Base-by-base conservation (phyloP, 1,139 yeast genomes). In the Sugiyamaella neomexicana region DNA sequence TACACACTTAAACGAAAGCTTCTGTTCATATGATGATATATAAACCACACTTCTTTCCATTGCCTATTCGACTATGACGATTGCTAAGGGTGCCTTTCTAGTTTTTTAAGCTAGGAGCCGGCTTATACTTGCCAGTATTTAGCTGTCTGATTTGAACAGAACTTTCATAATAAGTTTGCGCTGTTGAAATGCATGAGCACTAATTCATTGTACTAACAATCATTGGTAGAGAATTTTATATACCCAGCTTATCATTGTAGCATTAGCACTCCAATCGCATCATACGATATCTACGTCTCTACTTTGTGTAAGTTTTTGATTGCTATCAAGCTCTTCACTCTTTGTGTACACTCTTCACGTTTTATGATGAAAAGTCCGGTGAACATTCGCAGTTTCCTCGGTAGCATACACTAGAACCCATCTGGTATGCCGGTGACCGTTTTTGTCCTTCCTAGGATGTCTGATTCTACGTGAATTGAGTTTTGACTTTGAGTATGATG, bases 331-430 rank as follows among this genome's bases (percentile, higher is more conserved):
- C 10, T 29, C 34, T 3, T 29, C 31, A 46, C 10, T n/a, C 38
- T 34, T n/a, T 13, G 13, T 34, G 4, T 34, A 12, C 38, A 6
- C 36, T 39, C 29, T 47, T 39, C 25, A 8, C 47, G 73, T 71
- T 73, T 77, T 69, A 76, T 85, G 91, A 85, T 85, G 91, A 85
- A 82, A 82, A 73, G 73, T 77, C 75, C 81, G 82, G 77, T 78
- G 73, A 81, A 85, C 91, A 85, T 85, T 85, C 90, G 90, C 90
- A 85, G 90, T 85, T 85, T 85, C 90, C 90, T 80, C 90, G 90
- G 90, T 85, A 85, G 88, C 83, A 76, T 80, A 81, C 89, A 77
- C 73, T 70, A 73, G 89, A 85, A 84, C 89, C 90, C 86, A 83
- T 78, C 82, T 78, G 71, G 88, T 83, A 80, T 81, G 83, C 74